Conservation (phyloP, 1,284 basidiomycete genomes). For the Lentinula novae-zelandiae region DNA sequence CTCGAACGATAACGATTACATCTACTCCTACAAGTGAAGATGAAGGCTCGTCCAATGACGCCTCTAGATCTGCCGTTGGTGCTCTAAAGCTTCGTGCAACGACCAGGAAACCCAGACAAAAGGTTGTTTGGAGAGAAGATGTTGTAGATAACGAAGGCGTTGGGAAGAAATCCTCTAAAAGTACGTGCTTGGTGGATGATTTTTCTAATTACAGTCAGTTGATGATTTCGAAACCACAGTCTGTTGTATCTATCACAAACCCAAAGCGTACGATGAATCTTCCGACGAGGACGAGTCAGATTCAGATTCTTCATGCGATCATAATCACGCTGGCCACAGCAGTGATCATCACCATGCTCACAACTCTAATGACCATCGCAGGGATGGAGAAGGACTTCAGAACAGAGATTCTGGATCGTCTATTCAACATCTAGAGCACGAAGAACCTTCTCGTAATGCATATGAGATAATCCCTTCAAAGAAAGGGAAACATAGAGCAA, state of each 20-base stretch:
- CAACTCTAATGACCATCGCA: constrained; percentile 14
- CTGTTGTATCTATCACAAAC: constrained; percentile 88
- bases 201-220: background rate
- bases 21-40: constrained; percentile 35
- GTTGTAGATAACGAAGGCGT: constrained; percentile 82
- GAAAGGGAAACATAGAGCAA: constrained; percentile 42
- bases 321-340: constrained; percentile 21
- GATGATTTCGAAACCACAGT: constrained; percentile 40
- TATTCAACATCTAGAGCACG: constrained; percentile 29
- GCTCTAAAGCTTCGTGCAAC: constrained; percentile 54
- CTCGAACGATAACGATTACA: constrained; percentile 52
- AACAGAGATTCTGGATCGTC: constrained; percentile 22
- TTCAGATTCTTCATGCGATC: constrained; percentile 35
- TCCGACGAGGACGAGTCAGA: constrained; percentile 64
- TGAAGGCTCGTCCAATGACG: constrained; percentile 18
- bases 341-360: constrained; percentile 24
- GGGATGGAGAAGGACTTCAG: constrained; percentile 13
- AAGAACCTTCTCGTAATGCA: constrained; percentile 43
- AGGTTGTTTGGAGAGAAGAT: constrained; percentile 75
- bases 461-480: constrained; percentile 50
- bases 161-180: constrained; percentile 81
- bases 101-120: constrained; percentile 36
- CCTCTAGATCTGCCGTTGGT: constrained; percentile 28
- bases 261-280: constrained; percentile 74
- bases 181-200: constrained; percentile 41